phyloP scores from a whole-genome alignment of 805 yeast species.

The Cyberlindnera maritima region DNA sequence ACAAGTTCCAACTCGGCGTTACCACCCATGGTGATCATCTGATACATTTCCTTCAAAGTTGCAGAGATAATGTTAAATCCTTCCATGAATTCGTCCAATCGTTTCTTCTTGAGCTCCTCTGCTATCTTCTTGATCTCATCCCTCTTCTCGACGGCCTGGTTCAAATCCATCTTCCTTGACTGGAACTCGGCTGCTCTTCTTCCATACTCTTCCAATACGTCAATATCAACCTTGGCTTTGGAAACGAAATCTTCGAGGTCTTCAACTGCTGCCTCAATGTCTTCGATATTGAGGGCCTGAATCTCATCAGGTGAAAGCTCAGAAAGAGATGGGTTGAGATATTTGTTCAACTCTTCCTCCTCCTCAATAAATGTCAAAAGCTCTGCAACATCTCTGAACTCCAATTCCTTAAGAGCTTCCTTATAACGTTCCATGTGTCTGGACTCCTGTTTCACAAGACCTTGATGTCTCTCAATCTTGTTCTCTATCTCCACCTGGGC shows the following conservation, averaged over 20 bases:
- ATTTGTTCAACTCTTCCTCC: slow-evolving; percentile 30
- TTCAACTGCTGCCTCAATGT: slow-evolving; percentile 49
- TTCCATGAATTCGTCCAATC: slow-evolving; percentile 87
- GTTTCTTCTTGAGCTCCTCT: slow-evolving; percentile 67
- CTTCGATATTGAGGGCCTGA: slow-evolving; percentile 42
- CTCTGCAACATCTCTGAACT: slow-evolving; percentile 49
- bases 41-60: slow-evolving; percentile 94
- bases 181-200: slow-evolving; percentile 61
- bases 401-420: slow-evolving; percentile 40
- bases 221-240: slow-evolving; percentile 63
- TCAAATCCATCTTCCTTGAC: slow-evolving; percentile 61
- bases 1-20: slow-evolving; percentile 96
- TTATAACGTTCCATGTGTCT: slow-evolving; percentile 31
- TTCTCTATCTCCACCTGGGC: slow-evolving; percentile 65
- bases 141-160: slow-evolving; percentile 61
- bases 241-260: slow-evolving; percentile 54
- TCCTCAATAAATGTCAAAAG: slow-evolving; percentile 25
- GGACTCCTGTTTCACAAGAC: slow-evolving; percentile 39
- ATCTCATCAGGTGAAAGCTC: slow-evolving; percentile 52
- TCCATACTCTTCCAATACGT: slow-evolving; percentile 75
- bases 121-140: slow-evolving; percentile 59
- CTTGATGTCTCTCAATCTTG: slow-evolving; percentile 55
- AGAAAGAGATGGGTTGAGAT: slow-evolving; percentile 32
- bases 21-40: slow-evolving; percentile 99
- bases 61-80: slow-evolving; percentile 86